Percentiles rank a stretch among this genome's conserved stretches.
Conservation (phyloP, 2,329 filamentous ascomycete species). For the Cladophialophora exuberans region DNA sequence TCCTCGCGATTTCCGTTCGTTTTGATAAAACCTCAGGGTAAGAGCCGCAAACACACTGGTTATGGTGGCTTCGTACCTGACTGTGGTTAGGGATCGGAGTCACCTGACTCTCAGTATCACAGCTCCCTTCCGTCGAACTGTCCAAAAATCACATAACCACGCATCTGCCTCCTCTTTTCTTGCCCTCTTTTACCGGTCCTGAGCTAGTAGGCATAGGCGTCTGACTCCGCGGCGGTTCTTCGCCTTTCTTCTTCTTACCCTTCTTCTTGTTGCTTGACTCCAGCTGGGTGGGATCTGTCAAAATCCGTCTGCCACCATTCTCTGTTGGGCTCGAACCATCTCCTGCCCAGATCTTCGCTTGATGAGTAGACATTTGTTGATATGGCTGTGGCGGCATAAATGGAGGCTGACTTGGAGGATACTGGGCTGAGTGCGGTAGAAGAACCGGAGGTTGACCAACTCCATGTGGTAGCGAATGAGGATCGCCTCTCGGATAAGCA, state of each 20-base stretch:
- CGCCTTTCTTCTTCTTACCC: conserved; percentile 17
- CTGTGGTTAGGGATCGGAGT: too few species aligned
- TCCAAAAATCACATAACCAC: conserved; percentile 32
- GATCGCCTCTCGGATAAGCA: conserved; percentile 18
- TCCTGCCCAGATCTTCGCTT: conserved; percentile 8
- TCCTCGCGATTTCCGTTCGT: too few species aligned
- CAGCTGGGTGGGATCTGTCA: conserved; percentile 2
- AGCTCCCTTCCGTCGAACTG: too few species aligned
- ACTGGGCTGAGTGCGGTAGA: conserved; percentile 8
- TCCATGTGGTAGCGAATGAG: conserved; percentile 18
- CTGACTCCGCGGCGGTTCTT: conserved; percentile 14
- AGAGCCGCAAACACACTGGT: too few species aligned
- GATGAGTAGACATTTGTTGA: conserved; percentile 10
- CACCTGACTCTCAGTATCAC: too few species aligned
- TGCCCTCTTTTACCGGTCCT: background rate
- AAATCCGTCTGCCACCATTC: background rate
- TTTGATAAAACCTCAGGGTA: too few species aligned
- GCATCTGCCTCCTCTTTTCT: conserved; percentile 27
- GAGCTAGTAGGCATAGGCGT: conserved; percentile 12
- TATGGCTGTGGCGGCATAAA: conserved; percentile 4
- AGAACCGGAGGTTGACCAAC: conserved; percentile 6
- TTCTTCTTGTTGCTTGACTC: conserved; percentile 20
- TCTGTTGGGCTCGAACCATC: conserved; percentile 2
- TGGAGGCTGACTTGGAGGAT: conserved; percentile 1
- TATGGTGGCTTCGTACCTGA: too few species aligned